Evolutionary conservation across 306 rosid genomes (phyloP).

Genomic region (Dryas octopetala): DNA sequence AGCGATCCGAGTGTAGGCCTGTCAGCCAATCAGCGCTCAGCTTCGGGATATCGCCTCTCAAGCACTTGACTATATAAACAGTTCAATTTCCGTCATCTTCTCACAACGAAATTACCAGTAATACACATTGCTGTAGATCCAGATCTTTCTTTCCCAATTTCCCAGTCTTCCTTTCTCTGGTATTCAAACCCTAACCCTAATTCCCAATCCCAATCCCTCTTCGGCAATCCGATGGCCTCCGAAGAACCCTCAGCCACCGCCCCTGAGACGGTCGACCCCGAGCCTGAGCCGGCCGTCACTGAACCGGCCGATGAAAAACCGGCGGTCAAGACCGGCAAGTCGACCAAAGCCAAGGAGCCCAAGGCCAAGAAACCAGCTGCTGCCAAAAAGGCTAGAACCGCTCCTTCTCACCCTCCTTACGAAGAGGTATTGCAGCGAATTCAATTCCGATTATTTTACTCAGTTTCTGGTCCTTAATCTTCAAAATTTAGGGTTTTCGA

Average conservation of each 20-base stretch:
- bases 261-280: slow-evolving; percentile 31
- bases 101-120: slow-evolving; percentile 45
- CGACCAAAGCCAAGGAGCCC: slow-evolving; percentile 49
- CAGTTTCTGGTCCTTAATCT: not conserved
- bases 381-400: slow-evolving; percentile 43
- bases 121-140: slow-evolving; percentile 16
- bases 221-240: slow-evolving; percentile 45
- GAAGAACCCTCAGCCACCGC: slow-evolving; percentile 42
- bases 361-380: slow-evolving; percentile 49
- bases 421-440: slow-evolving; percentile 53
- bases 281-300: slow-evolving; percentile 21
- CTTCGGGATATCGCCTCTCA: slow-evolving; percentile 34
- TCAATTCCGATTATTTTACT: not conserved
- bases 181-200: slow-evolving; percentile 15
- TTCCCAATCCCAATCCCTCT: not conserved
- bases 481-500: not conserved
- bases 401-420: slow-evolving; percentile 65
- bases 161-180: not conserved
- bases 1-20: slow-evolving; percentile 56
- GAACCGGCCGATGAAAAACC: slow-evolving; percentile 44
- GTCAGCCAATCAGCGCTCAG: slow-evolving; percentile 53
- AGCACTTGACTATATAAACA: slow-evolving; percentile 62
- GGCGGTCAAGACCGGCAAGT: slow-evolving; percentile 36
- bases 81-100: slow-evolving; percentile 38
- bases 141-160: slow-evolving; percentile 5